These are phyloP conservation scores for Mortierella sp. DNA, from an alignment of 371 early-diverging fungal species.

Conservation along the genomic window DNA sequence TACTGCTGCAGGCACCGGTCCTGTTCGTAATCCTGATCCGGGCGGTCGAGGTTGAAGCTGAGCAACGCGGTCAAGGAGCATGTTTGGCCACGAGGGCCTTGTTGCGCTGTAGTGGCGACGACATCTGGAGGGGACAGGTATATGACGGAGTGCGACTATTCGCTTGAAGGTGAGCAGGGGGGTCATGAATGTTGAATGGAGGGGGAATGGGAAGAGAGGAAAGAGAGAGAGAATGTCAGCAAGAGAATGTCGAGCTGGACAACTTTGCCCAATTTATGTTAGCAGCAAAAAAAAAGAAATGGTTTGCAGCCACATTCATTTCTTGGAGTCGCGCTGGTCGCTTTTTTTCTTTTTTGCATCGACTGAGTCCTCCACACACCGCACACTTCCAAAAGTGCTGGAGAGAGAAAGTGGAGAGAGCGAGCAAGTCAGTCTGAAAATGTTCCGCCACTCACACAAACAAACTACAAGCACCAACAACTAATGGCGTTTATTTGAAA, in stretches of 20 bases:
- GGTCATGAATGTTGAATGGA: not conserved
- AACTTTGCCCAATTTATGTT: not conserved
- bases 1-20: not conserved
- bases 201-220: not conserved
- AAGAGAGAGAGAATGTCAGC: not conserved
- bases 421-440: no score
- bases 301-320: constrained; percentile 22
- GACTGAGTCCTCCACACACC: no score
- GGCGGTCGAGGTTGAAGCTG: not conserved
- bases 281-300: not conserved
- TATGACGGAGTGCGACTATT: not conserved
- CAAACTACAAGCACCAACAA: no score
- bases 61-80: not conserved
- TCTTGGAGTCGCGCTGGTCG: no score
- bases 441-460: no score
- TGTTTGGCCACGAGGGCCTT: not conserved
- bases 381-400: no score
- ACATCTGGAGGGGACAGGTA: not conserved
- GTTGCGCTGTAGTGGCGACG: not conserved
- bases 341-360: no score
- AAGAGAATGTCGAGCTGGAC: not conserved
- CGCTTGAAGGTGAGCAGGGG: not conserved
- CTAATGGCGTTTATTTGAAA: not conserved
- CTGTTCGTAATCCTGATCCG: not conserved
- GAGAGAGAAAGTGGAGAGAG: no score